Conservation (phyloP, 2,329 filamentous ascomycete species). For the Clarireedia monteithiana region DNA sequence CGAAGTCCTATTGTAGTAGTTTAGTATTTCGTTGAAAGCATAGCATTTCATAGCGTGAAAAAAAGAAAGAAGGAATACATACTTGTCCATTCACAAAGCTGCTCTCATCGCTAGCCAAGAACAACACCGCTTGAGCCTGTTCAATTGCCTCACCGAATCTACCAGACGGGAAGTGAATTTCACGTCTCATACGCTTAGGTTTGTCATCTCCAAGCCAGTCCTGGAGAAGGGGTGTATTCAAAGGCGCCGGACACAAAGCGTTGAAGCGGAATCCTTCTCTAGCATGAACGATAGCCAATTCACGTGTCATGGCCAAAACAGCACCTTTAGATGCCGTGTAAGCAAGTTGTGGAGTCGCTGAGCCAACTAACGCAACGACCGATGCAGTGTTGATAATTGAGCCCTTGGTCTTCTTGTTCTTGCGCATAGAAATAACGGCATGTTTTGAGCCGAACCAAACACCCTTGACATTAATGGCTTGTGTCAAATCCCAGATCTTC, state of each 20-base stretch:
- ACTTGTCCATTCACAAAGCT: slow-evolving; percentile 66
- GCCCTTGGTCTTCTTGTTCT: slow-evolving; percentile 56
- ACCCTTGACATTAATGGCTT: slow-evolving; percentile 71
- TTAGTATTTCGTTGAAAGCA: not conserved
- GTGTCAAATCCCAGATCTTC: slow-evolving; percentile 70
- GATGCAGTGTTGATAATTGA: slow-evolving; percentile 71
- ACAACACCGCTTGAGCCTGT: slow-evolving; percentile 67
- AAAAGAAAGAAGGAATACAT: not conserved
- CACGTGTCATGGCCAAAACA: slow-evolving; percentile 65
- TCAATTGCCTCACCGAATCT: slow-evolving; percentile 72
- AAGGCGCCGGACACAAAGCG: slow-evolving; percentile 62
- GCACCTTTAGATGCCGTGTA: slow-evolving; percentile 74
- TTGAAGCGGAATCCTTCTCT: slow-evolving; percentile 71
- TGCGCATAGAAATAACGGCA: slow-evolving; percentile 58
- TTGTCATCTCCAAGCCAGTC: slow-evolving; percentile 69
- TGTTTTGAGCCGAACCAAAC: slow-evolving; percentile 74
- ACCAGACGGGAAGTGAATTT: slow-evolving; percentile 68
- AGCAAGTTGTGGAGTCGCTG: slow-evolving; percentile 64
- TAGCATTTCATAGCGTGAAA: not conserved
- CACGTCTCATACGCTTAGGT: slow-evolving; percentile 61
- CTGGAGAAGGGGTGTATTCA: slow-evolving; percentile 69
- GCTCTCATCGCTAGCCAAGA: slow-evolving; percentile 67
- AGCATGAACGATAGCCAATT: slow-evolving; percentile 68
- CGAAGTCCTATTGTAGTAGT: slow-evolving; percentile 58
- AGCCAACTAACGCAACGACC: slow-evolving; percentile 64